Percentiles rank a stretch among this genome's conserved stretches.
These are phyloP conservation scores for Paecilomyces niveus DNA, from an alignment of 2,329 filamentous ascomycete genomes.

Conservation along the genomic window DNA sequence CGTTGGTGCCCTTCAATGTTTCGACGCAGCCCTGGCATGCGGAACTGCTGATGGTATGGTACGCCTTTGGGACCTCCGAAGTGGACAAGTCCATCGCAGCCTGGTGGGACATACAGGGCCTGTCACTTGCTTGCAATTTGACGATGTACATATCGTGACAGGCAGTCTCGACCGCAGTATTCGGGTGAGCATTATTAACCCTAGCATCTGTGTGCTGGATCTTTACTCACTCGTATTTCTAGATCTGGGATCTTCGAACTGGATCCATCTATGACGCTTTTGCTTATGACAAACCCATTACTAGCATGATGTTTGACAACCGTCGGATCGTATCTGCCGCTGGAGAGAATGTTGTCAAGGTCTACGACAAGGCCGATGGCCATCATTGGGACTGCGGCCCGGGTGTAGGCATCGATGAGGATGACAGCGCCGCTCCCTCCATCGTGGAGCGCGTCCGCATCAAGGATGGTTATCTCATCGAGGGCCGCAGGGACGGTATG, in stretches of 20 bases:
- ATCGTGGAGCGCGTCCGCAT: constrained; percentile 81
- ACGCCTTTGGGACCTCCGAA: constrained; percentile 89
- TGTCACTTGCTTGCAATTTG: constrained; percentile 91
- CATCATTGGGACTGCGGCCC: constrained; percentile 95
- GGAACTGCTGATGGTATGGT: constrained; percentile 98
- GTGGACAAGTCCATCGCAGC: constrained; percentile 93
- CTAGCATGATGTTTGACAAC: constrained; percentile 94
- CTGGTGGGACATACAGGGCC: constrained; percentile 92
- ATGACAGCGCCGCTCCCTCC: constrained; percentile 57
- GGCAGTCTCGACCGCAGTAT: constrained; percentile 89
- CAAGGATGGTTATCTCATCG: constrained; percentile 88
- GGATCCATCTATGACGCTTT: constrained; percentile 94
- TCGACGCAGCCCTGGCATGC: constrained; percentile 90
- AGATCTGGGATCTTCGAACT: constrained; percentile 98
- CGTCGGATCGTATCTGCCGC: constrained; percentile 85
- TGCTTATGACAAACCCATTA: constrained; percentile 86
- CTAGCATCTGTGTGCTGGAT: background rate
- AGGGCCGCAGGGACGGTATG: constrained; percentile 79
- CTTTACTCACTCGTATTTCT: constrained; percentile 15
- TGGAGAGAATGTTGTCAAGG: constrained; percentile 88
- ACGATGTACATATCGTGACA: constrained; percentile 90
- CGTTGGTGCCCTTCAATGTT: constrained; percentile 89
- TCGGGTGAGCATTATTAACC: constrained; percentile 56
- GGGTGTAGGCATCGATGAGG: constrained; percentile 56
- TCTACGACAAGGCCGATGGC: constrained; percentile 96